Conservation (phyloP, 2,329 filamentous ascomycete species). For the Xylariaceae sp. region DNA sequence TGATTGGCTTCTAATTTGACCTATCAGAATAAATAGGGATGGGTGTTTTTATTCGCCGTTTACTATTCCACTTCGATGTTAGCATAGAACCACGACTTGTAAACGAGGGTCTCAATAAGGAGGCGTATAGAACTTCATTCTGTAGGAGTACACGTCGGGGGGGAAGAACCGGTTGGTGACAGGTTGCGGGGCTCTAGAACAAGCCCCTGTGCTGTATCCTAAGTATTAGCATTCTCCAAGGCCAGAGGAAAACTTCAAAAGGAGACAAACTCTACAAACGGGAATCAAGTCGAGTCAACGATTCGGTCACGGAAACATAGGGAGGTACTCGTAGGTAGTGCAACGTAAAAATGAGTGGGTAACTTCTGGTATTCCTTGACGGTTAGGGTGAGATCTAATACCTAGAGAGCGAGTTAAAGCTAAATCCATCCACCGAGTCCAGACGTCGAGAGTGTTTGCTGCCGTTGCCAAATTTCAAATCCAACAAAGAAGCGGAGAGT, state of each 20-base stretch:
- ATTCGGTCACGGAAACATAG: conserved; percentile 3
- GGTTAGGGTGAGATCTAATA: conserved; percentile 53
- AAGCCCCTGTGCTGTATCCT: no score
- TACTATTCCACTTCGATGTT: neutral
- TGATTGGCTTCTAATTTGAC: neutral
- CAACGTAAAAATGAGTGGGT: conserved; percentile 17
- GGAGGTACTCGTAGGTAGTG: neutral
- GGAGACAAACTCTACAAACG: neutral
- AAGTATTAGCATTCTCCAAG: neutral
- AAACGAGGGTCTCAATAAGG: no score
- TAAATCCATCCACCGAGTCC: conserved; percentile 30
- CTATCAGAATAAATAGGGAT: neutral
- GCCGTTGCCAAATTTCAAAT: conserved; percentile 32
- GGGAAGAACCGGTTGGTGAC: no score
- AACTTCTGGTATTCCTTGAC: conserved; percentile 37
- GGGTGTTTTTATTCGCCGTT: neutral
- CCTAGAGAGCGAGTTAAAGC: conserved; percentile 59
- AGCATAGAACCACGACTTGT: no score
- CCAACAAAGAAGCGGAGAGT: conserved; percentile 28
- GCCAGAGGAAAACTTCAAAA: neutral
- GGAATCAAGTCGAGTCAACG: neutral
- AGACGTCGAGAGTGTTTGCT: conserved; percentile 26
- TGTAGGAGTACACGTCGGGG: no score
- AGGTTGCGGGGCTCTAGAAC: no score
- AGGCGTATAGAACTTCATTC: no score